Percentiles rank a stretch among this genome's conserved stretches.
These are phyloP conservation scores for Penicillium polonicum DNA, from an alignment of 2,329 filamentous ascomycete species.

Conservation along the genomic window DNA sequence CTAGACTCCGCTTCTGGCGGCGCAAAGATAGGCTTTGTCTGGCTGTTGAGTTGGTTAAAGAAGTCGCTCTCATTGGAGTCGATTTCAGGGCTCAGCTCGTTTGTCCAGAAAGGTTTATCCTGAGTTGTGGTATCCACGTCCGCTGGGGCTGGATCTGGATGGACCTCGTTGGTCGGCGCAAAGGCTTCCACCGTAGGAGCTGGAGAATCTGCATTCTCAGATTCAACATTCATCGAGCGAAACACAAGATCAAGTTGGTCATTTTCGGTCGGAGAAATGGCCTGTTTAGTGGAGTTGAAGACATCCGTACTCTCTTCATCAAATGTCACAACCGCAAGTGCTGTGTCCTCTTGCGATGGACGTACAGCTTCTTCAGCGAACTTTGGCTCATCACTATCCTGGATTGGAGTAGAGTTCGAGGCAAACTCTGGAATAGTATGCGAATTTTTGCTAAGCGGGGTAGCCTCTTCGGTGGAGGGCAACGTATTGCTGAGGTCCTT, in stretches of 20 bases:
- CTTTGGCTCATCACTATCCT: neutral
- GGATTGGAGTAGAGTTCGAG: neutral
- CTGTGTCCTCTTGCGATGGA: neutral
- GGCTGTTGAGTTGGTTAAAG: conserved; percentile 53
- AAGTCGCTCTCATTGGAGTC: conserved; percentile 57
- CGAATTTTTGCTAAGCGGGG: neutral
- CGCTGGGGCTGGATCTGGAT: conserved; percentile 3
- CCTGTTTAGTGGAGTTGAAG: neutral
- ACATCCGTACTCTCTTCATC: neutral
- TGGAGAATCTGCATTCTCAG: neutral
- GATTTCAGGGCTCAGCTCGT: conserved; percentile 49
- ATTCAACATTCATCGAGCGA: neutral
- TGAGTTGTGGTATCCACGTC: conserved; percentile 15
- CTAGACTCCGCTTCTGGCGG: conserved; percentile 54
- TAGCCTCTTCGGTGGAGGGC: neutral
- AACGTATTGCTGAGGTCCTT: neutral
- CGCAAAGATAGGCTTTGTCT: conserved; percentile 40
- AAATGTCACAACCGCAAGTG: neutral
- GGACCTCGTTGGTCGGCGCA: conserved; percentile 1
- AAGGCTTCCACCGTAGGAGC: neutral
- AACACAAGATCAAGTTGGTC: neutral
- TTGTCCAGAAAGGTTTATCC: conserved; percentile 45
- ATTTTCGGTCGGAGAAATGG: conserved; percentile 5
- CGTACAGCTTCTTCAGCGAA: neutral
- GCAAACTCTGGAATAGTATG: neutral